These are phyloP conservation scores for Rhodotorula taiwanensis DNA, from an alignment of 768 basidiomycete species.

Conservation along the genomic window DNA sequence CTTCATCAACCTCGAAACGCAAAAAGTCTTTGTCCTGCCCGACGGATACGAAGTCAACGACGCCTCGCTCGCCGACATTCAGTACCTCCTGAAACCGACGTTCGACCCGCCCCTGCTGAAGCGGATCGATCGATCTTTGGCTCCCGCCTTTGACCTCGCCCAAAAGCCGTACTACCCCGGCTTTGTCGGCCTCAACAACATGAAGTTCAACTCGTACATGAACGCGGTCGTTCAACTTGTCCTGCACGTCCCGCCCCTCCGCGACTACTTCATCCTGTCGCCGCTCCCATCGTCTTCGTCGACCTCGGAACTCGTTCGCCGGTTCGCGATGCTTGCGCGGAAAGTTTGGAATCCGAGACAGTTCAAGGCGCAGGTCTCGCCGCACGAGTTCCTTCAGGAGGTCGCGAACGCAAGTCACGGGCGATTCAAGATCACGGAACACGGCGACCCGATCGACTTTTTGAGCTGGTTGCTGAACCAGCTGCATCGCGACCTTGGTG, in stretches of 20 bases:
- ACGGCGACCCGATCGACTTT: constrained; percentile 95
- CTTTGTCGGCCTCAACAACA: constrained; percentile 93
- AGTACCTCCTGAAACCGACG: constrained; percentile 78
- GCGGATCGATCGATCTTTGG: constrained; percentile 51
- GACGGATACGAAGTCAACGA: constrained; percentile 95
- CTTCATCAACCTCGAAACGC: constrained; percentile 86
- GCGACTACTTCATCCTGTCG: constrained; percentile 71
- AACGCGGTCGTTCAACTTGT: constrained; percentile 93
- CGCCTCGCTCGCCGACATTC: constrained; percentile 91
- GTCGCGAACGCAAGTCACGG: constrained; percentile 80
- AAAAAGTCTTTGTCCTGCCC: constrained; percentile 88
- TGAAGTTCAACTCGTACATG: constrained; percentile 94
- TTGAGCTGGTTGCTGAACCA: constrained; percentile 90
- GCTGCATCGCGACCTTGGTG: constrained; percentile 85
- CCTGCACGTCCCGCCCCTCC: constrained; percentile 79
- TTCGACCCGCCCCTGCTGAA: constrained; percentile 57
- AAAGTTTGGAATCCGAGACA: constrained; percentile 93
- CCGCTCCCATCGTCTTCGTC: constrained; percentile 32
- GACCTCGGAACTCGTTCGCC: constrained; percentile 69
- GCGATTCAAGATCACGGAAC: constrained; percentile 85
- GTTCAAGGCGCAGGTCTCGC: constrained; percentile 96
- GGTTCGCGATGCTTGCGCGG: constrained; percentile 78
- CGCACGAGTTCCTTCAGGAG: constrained; percentile 98
- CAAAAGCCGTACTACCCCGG: constrained; percentile 80
- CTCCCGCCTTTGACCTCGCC: constrained; percentile 70